phyloP scores from a whole-genome alignment of 1,284 basidiomycete genomes.

The Naganishia albida region DNA sequence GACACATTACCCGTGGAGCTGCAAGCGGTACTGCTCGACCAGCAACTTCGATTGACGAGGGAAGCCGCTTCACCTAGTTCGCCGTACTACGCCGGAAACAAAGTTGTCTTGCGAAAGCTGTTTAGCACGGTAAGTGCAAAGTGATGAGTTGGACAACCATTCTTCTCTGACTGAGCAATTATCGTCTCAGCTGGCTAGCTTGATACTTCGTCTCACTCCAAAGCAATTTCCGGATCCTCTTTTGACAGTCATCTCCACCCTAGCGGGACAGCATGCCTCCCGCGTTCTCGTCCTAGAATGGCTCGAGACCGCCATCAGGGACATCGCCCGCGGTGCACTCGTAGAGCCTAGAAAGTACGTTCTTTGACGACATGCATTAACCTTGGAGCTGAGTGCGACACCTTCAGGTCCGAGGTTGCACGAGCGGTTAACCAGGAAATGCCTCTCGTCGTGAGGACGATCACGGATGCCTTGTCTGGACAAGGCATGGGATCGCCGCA shows the following conservation, averaged over 20 bases:
- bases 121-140: conserved; percentile 71
- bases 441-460: conserved; percentile 68
- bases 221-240: conserved; percentile 73
- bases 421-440: conserved; percentile 66
- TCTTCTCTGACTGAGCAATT: neutral
- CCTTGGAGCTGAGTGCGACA: conserved; percentile 35
- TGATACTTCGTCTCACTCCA: conserved; percentile 71
- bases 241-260: conserved; percentile 60
- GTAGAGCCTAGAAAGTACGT: conserved; percentile 71
- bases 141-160: neutral
- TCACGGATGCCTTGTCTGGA: conserved; percentile 59
- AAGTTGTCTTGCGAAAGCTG: conserved; percentile 74
- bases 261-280: conserved; percentile 55
- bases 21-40: conserved; percentile 45
- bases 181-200: conserved; percentile 64
- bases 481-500: conserved; percentile 33
- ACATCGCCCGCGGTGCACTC: conserved; percentile 53
- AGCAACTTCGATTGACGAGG: conserved; percentile 46
- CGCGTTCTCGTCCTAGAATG: conserved; percentile 25
- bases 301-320: conserved; percentile 31
- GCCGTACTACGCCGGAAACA: conserved; percentile 44
- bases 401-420: conserved; percentile 62
- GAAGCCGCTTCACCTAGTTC: conserved; percentile 45
- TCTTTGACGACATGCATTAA: neutral
- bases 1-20: conserved; percentile 50